phyloP scores from a whole-genome alignment of 164 flowering plant genomes.

The Dillenia turbinata region DNA sequence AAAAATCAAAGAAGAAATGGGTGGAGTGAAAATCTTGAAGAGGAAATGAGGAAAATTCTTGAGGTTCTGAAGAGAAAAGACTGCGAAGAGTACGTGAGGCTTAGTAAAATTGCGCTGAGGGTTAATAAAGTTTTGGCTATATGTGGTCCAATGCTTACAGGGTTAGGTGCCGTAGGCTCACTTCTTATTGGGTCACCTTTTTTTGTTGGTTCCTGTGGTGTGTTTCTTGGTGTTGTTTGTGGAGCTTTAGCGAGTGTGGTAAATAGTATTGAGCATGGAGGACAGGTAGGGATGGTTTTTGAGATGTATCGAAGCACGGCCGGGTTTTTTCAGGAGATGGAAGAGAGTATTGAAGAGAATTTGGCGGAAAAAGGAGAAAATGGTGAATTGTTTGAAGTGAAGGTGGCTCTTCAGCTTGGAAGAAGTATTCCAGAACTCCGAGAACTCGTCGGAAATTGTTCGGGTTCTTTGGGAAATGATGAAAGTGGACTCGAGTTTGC shows the following conservation, averaged over 20 bases:
- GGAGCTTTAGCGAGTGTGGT: conserved; percentile 24
- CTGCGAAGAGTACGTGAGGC: conserved; percentile 26
- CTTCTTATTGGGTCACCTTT: conserved; percentile 16
- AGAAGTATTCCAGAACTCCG: conserved; percentile 15
- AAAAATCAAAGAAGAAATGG: conserved; percentile 11
- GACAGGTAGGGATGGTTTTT: conserved; percentile 42
- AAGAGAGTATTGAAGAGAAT: conserved; percentile 15
- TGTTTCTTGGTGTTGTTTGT: neutral
- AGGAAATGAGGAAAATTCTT: conserved; percentile 28
- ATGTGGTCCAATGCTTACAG: conserved; percentile 29
- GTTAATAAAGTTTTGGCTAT: conserved; percentile 27
- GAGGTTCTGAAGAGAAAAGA: conserved; percentile 29
- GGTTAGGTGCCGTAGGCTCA: conserved; percentile 32
- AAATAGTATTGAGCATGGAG: conserved; percentile 40
- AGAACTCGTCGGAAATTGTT: conserved; percentile 3
- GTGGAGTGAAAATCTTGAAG: conserved; percentile 33
- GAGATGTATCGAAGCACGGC: conserved; percentile 27
- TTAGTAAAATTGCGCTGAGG: conserved; percentile 26
- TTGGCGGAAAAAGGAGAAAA: conserved; percentile 27
- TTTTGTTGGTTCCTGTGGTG: conserved; percentile 14
- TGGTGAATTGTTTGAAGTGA: conserved; percentile 31
- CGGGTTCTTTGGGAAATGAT: neutral
- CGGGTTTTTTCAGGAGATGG: conserved; percentile 16
- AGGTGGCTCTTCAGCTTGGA: conserved; percentile 41
- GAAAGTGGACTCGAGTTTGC: conserved; percentile 3